Evolutionary conservation across 2,329 filamentous ascomycete genomes (phyloP), one percentile per base, ranked within the genome.

Genomic region (Arthrinium phaeospermum): DNA sequence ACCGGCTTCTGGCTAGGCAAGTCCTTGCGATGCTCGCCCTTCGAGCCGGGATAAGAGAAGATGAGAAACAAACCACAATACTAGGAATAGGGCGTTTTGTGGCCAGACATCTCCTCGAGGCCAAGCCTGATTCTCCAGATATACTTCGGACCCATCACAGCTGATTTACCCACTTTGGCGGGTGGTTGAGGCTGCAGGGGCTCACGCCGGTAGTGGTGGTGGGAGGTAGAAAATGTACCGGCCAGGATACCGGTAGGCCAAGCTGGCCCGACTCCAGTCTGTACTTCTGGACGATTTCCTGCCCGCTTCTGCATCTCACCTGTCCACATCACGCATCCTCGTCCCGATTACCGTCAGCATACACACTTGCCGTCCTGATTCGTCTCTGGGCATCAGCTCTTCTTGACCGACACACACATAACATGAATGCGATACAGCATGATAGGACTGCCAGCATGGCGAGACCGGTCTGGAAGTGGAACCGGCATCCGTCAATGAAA

Each of bases 401-500:
- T 75, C 73, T 72, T 75, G 75, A 77, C 75, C 76, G 75, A 77
- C 71, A 61, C 34, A 61, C 30, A 19, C 51, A 57, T 34, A 10
- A 34, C 27, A 57, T 22, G 3, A 16, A 61, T 37, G 71, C 69
- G 73, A 76, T 76, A 76, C 6, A 77, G 73, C 70, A 71, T 73
- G 76, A 76, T 77, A 75, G 72, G 76, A 75, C 22, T 75, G 71
- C 71, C 34, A 73, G 72, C 75, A 76, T 75, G 73, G 73, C 71
- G 77, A 69, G 46, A 45, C 74, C 78, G 78, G 78, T 79, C 78
- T 74, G 73, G 72, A 45, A 71, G 75, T 79, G 75, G 77, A 77
- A 77, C 75, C 27, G 37, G 16, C 45, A 24, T 12, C 24, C n/a
- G 16, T 68, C 67, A 30, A 47, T 47, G 41, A 14, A n/a, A 47